Conservation (phyloP, 129 eudicot genomes). For the Smallanthus sonchifolius region DNA sequence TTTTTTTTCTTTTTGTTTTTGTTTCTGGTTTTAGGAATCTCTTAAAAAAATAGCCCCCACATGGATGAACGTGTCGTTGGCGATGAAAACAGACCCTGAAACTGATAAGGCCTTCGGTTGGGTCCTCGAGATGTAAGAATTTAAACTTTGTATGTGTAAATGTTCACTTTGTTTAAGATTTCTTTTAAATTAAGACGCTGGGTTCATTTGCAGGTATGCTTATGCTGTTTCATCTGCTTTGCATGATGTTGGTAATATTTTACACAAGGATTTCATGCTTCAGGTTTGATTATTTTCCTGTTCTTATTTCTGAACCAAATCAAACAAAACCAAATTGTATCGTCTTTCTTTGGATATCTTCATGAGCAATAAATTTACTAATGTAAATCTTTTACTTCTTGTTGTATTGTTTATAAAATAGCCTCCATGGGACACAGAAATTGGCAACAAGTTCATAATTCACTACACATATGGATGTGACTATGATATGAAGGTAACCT, state of each 20-base stretch:
- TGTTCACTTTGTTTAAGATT: neutral
- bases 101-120: slow-evolving; percentile 97
- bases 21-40: slow-evolving; percentile 56
- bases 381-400: neutral
- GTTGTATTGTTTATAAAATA: slow-evolving; percentile 21
- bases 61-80: slow-evolving; percentile 97
- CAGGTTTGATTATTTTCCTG: slow-evolving; percentile 44
- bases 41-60: slow-evolving; percentile 92
- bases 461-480: slow-evolving; percentile 99
- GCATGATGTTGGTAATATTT: slow-evolving; percentile 84
- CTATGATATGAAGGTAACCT: slow-evolving; percentile 76
- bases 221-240: slow-evolving; percentile 97
- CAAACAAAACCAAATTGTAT: neutral
- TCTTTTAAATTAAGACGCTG: neutral
- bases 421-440: slow-evolving; percentile 99
- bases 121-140: slow-evolving; percentile 95
- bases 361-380: neutral
- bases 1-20: neutral
- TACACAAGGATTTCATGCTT: slow-evolving; percentile 95
- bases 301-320: neutral
- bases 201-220: slow-evolving; percentile 65
- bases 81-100: slow-evolving; percentile 92
- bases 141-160: neutral
- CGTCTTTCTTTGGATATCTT: neutral
- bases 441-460: slow-evolving; percentile 68